These are phyloP conservation scores for Septoria petroselini DNA, from an alignment of 2,329 filamentous ascomycete genomes.

Conservation along the genomic window DNA sequence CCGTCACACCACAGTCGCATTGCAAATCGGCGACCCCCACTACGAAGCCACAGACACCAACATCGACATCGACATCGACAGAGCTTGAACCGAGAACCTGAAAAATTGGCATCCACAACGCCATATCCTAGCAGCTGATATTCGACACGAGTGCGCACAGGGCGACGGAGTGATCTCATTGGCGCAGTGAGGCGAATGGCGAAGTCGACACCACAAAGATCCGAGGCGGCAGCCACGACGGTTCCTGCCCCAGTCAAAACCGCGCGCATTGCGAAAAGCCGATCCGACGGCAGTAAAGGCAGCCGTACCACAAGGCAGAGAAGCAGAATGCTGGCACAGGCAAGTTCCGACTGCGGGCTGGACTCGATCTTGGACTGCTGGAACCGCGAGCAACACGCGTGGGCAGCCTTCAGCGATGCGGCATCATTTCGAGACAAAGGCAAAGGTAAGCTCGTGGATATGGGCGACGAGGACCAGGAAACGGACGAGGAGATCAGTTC, in stretches of 20 bases:
- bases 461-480: slow-evolving; percentile 3
- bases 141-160: too few species aligned
- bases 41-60: too few species aligned
- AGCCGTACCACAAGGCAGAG: slow-evolving; percentile 17
- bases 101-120: too few species aligned
- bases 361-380: slow-evolving; percentile 22
- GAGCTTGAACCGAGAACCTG: too few species aligned
- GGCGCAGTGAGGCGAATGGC: slow-evolving; percentile 10
- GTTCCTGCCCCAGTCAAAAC: slow-evolving; percentile 11
- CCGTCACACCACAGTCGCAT: too few species aligned
- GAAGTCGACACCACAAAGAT: slow-evolving; percentile 4
- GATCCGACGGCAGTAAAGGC: slow-evolving; percentile 3
- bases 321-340: slow-evolving; percentile 21
- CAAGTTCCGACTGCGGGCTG: slow-evolving; percentile 19
- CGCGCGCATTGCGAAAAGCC: slow-evolving; percentile 20
- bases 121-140: too few species aligned
- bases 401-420: background rate
- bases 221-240: slow-evolving; percentile 6
- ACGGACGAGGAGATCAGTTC: slow-evolving; percentile 6
- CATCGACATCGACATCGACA: too few species aligned
- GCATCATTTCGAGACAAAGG: slow-evolving; percentile 16
- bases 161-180: too few species aligned
- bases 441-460: slow-evolving; percentile 12
- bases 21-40: too few species aligned
- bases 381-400: slow-evolving; percentile 3